phyloP scores from a whole-genome alignment of 2,329 filamentous ascomycete species.

The Tothia fuscella region DNA sequence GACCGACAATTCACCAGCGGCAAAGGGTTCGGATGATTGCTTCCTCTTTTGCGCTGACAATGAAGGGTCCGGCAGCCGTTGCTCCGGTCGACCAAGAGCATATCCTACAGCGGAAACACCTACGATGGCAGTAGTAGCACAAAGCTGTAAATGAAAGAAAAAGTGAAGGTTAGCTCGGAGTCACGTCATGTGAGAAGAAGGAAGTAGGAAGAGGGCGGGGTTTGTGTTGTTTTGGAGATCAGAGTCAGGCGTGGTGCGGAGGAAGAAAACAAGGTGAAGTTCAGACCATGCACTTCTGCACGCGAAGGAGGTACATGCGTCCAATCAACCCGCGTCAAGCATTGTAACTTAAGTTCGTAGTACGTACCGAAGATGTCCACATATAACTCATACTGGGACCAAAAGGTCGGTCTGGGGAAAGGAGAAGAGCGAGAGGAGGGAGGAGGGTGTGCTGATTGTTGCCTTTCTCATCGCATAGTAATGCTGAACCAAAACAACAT shows the following conservation, averaged over 20 bases:
- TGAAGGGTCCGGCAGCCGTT: neutral
- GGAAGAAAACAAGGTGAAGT: too few relatives aligned
- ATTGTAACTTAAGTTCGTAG: too few relatives aligned
- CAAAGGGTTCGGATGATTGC: neutral
- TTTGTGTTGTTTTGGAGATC: too few relatives aligned
- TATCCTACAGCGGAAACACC: constrained; percentile 48
- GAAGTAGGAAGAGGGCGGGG: too few relatives aligned
- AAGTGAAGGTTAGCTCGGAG: neutral
- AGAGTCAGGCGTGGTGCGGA: too few relatives aligned
- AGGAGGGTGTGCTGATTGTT: constrained; percentile 11
- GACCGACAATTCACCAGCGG: neutral
- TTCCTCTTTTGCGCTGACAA: constrained; percentile 1
- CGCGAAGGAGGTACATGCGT: too few relatives aligned
- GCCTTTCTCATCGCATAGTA: too few relatives aligned
- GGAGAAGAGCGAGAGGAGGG: constrained; percentile 11
- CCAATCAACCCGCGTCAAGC: too few relatives aligned
- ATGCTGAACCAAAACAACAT: too few relatives aligned
- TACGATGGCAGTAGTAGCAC: constrained; percentile 49
- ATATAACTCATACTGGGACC: constrained; percentile 9
- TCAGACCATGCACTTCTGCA: too few relatives aligned
- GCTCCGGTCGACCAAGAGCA: constrained; percentile 41
- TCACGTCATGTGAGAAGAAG: too few relatives aligned
- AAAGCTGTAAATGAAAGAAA: constrained; percentile 34
- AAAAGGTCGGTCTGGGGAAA: constrained; percentile 8
- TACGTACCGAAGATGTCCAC: constrained; percentile 11